phyloP scores from a whole-genome alignment of 108 stramenopile species.

The Pelagomonas calceolata region DNA sequence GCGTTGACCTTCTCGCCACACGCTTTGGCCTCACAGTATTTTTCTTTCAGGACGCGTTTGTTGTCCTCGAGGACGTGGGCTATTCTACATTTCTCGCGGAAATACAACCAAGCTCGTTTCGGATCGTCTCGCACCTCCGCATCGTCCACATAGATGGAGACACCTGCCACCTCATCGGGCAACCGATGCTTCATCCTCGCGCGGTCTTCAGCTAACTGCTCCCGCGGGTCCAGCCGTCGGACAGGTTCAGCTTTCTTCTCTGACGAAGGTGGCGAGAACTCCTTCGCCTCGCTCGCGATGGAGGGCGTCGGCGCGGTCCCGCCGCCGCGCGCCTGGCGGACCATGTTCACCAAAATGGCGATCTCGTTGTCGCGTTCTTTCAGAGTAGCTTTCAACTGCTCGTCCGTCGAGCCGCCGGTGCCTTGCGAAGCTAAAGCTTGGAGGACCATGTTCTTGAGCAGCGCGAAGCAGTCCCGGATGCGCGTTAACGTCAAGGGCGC shows the following conservation, averaged over 20 bases:
- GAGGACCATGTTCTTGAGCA: slow-evolving; percentile 41
- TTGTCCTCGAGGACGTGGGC: slow-evolving; percentile 45
- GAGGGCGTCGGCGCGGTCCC: background rate
- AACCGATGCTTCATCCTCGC: slow-evolving; percentile 2
- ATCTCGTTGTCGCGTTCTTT: slow-evolving; percentile 53
- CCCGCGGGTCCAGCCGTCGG: background rate
- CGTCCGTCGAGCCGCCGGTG: slow-evolving; percentile 5
- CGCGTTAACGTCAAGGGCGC: slow-evolving; percentile 34
- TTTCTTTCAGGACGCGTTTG: slow-evolving; percentile 49
- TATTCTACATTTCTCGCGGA: slow-evolving; percentile 39
- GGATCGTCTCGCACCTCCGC: slow-evolving; percentile 39
- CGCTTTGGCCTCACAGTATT: slow-evolving; percentile 54
- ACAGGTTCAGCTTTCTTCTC: background rate
- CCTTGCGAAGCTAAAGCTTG: slow-evolving; percentile 6
- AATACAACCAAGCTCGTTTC: slow-evolving; percentile 49
- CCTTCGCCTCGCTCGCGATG: background rate
- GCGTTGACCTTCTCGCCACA: slow-evolving; percentile 48
- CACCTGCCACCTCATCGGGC: slow-evolving; percentile 22
- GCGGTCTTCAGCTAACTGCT: background rate
- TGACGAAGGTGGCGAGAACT: no score
- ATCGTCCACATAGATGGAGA: slow-evolving; percentile 29
- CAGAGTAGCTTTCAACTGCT: slow-evolving; percentile 22
- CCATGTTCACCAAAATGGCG: slow-evolving; percentile 47
- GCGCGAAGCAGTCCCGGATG: slow-evolving; percentile 35
- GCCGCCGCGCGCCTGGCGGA: slow-evolving; percentile 25